Conservation (phyloP, 108 stramenopile species). For the Stephanodiscus triporus region DNA sequence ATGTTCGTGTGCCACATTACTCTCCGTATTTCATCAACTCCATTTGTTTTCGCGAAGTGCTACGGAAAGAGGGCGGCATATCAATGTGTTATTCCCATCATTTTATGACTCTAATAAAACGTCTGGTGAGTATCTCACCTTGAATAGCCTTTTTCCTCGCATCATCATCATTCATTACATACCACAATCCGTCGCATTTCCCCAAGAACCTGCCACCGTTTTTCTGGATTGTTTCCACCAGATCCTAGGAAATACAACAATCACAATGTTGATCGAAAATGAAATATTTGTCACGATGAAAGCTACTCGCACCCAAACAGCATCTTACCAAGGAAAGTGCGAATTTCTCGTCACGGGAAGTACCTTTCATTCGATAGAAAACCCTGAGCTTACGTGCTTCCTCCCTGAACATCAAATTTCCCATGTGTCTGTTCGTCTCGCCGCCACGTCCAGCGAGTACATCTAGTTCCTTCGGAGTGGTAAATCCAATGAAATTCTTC, state of each 20-base stretch:
- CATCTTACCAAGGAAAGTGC: background rate
- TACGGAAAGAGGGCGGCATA: background rate
- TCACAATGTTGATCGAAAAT: background rate
- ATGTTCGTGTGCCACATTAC: background rate
- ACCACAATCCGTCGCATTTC: background rate
- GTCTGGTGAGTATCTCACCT: background rate
- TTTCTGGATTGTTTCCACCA: background rate
- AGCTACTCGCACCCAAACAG: background rate
- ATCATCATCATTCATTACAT: slow-evolving; percentile 6
- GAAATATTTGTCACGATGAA: background rate
- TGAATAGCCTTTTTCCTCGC: slow-evolving; percentile 8
- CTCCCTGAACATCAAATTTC: slow-evolving; percentile 56
- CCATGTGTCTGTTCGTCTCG: slow-evolving; percentile 56
- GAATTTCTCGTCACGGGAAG: slow-evolving; percentile 4
- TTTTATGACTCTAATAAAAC: background rate
- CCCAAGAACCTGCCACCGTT: slow-evolving; percentile 14
- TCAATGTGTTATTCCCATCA: background rate
- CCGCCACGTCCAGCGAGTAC: slow-evolving; percentile 72
- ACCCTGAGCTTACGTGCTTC: slow-evolving; percentile 12
- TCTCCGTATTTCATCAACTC: background rate
- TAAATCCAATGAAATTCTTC: background rate
- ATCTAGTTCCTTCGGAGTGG: slow-evolving; percentile 27
- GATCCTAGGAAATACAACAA: background rate
- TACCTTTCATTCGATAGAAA: background rate
- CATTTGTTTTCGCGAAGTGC: slow-evolving; percentile 13